These are phyloP conservation scores for Ramaria sp. DNA, from an alignment of 768 basidiomycete genomes.

Conservation along the genomic window DNA sequence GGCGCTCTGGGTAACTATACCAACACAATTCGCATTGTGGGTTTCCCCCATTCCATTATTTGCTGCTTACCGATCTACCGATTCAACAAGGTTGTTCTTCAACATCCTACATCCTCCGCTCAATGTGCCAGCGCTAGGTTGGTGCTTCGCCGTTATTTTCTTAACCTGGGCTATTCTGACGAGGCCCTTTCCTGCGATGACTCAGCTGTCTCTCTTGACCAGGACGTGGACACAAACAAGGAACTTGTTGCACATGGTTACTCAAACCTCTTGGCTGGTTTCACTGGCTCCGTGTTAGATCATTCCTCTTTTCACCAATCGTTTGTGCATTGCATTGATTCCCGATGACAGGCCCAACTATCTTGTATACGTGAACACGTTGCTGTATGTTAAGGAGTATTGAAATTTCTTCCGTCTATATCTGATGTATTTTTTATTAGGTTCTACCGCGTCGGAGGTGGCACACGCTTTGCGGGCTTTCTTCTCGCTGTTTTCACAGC, in stretches of 20 bases:
- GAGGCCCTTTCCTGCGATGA: background rate
- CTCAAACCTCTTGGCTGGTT: slow-evolving; percentile 76
- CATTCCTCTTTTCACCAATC: background rate
- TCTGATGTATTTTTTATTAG: slow-evolving; percentile 22
- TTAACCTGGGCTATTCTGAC: background rate
- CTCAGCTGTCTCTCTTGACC: slow-evolving; percentile 75
- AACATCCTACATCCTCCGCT: slow-evolving; percentile 77
- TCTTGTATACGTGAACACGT: slow-evolving; percentile 79
- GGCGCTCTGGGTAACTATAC: slow-evolving; percentile 73
- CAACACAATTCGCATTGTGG: slow-evolving; percentile 87
- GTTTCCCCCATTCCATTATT: slow-evolving; percentile 21
- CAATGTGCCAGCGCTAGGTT: slow-evolving; percentile 83
- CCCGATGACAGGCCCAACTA: slow-evolving; percentile 55
- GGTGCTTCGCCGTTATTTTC: slow-evolving; percentile 13
- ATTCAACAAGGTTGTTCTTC: slow-evolving; percentile 57
- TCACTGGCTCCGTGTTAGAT: slow-evolving; percentile 68
- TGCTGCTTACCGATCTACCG: background rate
- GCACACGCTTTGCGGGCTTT: slow-evolving; percentile 72
- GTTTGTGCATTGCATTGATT: slow-evolving; percentile 3
- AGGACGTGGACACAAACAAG: slow-evolving; percentile 84
- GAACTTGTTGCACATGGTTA: slow-evolving; percentile 91
- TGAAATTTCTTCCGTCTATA: slow-evolving; percentile 9
- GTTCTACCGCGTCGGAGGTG: slow-evolving; percentile 92
- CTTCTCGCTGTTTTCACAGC: slow-evolving; percentile 70
- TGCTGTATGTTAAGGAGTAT: slow-evolving; percentile 38